Evolutionary conservation across 2,329 filamentous ascomycete genomes (phyloP).

Genomic region (Eutypella sp.): DNA sequence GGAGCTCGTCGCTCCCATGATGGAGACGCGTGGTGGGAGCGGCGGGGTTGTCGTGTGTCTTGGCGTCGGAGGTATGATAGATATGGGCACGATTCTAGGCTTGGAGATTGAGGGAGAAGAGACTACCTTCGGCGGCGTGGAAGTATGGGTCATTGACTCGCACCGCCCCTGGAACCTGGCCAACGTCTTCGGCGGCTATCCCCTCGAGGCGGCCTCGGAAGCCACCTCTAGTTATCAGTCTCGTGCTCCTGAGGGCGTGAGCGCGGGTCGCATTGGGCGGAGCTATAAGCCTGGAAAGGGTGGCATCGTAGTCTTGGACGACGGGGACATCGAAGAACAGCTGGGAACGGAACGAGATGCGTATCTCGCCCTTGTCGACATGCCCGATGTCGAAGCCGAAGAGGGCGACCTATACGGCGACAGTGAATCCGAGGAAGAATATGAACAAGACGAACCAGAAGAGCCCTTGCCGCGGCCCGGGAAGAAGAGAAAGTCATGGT

Average conservation of each 20-base stretch:
- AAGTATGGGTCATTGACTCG: slow-evolving; percentile 91
- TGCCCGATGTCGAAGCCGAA: slow-evolving; percentile 86
- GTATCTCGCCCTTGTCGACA: slow-evolving; percentile 79
- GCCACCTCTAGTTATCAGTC: slow-evolving; percentile 41
- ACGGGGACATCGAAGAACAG: slow-evolving; percentile 89
- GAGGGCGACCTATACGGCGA: slow-evolving; percentile 59
- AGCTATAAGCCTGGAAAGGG: slow-evolving; percentile 74
- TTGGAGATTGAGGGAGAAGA: slow-evolving; percentile 64
- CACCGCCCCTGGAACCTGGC: slow-evolving; percentile 90
- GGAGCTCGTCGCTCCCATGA: slow-evolving; percentile 80
- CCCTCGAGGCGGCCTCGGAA: slow-evolving; percentile 47
- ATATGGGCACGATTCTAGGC: slow-evolving; percentile 74
- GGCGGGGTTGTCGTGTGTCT: slow-evolving; percentile 90
- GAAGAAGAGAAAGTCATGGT: slow-evolving; percentile 77
- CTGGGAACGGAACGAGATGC: slow-evolving; percentile 70
- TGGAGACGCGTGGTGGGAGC: slow-evolving; percentile 73
- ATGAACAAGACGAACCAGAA: slow-evolving; percentile 53
- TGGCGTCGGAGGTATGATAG: slow-evolving; percentile 86
- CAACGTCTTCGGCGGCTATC: slow-evolving; percentile 82
- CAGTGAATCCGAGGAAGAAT: slow-evolving; percentile 52
- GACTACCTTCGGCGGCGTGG: slow-evolving; percentile 73
- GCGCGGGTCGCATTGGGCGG: slow-evolving; percentile 65
- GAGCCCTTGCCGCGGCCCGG: slow-evolving; percentile 41
- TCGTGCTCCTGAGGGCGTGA: slow-evolving; percentile 60
- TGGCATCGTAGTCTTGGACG: slow-evolving; percentile 90